Conservation (phyloP, 2,329 filamentous ascomycete genomes). For the Nemania abortiva region DNA sequence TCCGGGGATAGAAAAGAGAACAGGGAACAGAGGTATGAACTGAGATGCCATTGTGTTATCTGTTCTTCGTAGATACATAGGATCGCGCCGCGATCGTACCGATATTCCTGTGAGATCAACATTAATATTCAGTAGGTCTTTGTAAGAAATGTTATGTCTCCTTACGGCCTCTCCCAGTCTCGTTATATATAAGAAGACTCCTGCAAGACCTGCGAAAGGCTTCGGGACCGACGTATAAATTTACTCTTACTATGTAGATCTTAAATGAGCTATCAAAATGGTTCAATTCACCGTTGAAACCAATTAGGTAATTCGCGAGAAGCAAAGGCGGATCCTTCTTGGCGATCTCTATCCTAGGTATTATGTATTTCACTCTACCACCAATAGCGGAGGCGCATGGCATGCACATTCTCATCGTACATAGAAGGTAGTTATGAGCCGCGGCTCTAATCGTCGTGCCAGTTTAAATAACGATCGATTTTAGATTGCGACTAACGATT, state of each 20-base stretch:
- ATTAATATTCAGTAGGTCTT: background rate
- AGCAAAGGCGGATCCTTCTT: background rate
- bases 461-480: slow-evolving; percentile 1
- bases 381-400: background rate
- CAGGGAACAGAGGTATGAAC: no score
- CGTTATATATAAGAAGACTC: background rate
- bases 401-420: background rate
- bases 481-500: background rate
- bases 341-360: background rate
- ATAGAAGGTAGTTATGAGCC: background rate
- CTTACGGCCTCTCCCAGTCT: background rate
- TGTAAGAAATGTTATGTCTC: background rate
- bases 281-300: background rate
- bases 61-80: background rate
- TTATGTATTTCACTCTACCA: background rate
- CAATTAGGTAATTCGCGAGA: background rate
- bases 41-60: background rate
- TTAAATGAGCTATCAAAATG: background rate
- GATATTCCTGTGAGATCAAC: background rate
- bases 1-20: no score
- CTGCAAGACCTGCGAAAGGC: background rate
- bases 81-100: background rate
- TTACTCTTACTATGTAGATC: background rate
- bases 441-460: background rate
- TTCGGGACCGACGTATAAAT: background rate